A percentile compares a stretch with the other conserved stretches of the same genome.
These are phyloP conservation scores for Anaeromyces robustus DNA, from an alignment of 192 early-diverging fungal species.

Conservation along the genomic window DNA sequence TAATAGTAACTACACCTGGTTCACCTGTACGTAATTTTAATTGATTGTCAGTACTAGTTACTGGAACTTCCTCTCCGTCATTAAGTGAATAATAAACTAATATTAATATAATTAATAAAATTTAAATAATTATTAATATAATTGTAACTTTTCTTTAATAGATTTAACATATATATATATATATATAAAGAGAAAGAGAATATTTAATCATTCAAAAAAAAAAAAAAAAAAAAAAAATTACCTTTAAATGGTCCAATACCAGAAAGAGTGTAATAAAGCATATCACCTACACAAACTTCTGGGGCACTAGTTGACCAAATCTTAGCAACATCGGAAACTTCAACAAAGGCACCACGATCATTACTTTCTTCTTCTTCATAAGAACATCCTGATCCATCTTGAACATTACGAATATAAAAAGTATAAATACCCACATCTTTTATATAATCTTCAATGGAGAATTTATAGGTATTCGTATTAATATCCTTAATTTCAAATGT, in stretches of 20 bases:
- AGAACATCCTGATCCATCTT: neutral
- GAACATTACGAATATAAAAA: neutral
- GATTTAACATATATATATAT: too few species aligned
- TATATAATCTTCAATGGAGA: neutral
- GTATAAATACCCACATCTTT: neutral
- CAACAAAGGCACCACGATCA: slow-evolving; percentile 4
- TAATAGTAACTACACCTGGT: slow-evolving; percentile 35
- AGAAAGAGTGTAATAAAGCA: slow-evolving; percentile 44
- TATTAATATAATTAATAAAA: too few species aligned
- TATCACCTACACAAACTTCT: slow-evolving; percentile 45
- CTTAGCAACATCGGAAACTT: slow-evolving; percentile 26
- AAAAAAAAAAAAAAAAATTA: slow-evolving; percentile 13
- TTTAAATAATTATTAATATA: too few species aligned
- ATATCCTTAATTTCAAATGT: neutral
- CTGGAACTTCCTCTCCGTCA: slow-evolving; percentile 8
- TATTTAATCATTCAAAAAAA: too few species aligned
- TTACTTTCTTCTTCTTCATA: neutral
- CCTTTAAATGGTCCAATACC: slow-evolving; percentile 50
- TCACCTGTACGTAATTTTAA: slow-evolving; percentile 39
- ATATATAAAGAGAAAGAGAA: too few species aligned
- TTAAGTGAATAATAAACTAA: slow-evolving; percentile 20
- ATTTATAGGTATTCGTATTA: neutral
- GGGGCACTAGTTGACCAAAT: slow-evolving; percentile 13
- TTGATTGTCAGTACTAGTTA: slow-evolving; percentile 29
- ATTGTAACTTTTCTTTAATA: too few species aligned